Conservation (phyloP, 805 yeast species). For the Nakazawaea populi region DNA sequence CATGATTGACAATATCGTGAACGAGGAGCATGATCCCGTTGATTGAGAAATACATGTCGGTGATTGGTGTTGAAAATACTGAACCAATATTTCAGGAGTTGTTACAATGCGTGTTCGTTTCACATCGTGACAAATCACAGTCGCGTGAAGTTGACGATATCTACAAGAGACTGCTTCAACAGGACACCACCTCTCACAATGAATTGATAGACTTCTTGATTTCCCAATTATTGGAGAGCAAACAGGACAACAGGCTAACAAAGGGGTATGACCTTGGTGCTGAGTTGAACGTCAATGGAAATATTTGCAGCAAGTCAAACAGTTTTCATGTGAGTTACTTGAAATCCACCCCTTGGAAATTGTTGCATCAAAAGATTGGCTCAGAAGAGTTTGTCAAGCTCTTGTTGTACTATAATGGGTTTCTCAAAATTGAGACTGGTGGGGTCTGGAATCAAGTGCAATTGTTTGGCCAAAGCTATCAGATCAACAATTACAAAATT, state of each 20-base stretch:
- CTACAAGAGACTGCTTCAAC: neutral
- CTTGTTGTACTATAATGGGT: slow-evolving; percentile 30
- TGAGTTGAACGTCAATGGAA: slow-evolving; percentile 19
- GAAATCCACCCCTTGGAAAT: slow-evolving; percentile 39
- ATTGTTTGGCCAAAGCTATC: slow-evolving; percentile 20
- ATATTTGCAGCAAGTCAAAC: slow-evolving; percentile 24
- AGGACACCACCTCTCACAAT: slow-evolving; percentile 14
- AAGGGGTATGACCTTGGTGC: slow-evolving; percentile 37
- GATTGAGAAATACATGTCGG: neutral
- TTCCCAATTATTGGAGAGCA: slow-evolving; percentile 21
- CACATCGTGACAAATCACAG: neutral
- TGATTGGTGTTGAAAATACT: neutral
- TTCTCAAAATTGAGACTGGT: slow-evolving; percentile 14
- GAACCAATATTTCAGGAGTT: neutral
- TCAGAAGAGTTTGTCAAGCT: slow-evolving; percentile 30
- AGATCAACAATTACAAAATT: neutral
- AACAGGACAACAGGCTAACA: slow-evolving; percentile 30
- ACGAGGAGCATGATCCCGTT: slow-evolving; percentile 1
- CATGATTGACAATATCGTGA: too few species aligned
- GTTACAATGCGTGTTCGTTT: neutral
- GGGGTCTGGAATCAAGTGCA: slow-evolving; percentile 20
- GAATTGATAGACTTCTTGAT: slow-evolving; percentile 39
- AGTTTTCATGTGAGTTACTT: slow-evolving; percentile 35
- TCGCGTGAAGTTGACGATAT: neutral
- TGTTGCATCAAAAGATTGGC: slow-evolving; percentile 34